A percentile compares a stretch with the other conserved stretches of the same genome.
phyloP scores from a whole-genome alignment of 768 basidiomycete genomes.

The Pisolithus albus region DNA sequence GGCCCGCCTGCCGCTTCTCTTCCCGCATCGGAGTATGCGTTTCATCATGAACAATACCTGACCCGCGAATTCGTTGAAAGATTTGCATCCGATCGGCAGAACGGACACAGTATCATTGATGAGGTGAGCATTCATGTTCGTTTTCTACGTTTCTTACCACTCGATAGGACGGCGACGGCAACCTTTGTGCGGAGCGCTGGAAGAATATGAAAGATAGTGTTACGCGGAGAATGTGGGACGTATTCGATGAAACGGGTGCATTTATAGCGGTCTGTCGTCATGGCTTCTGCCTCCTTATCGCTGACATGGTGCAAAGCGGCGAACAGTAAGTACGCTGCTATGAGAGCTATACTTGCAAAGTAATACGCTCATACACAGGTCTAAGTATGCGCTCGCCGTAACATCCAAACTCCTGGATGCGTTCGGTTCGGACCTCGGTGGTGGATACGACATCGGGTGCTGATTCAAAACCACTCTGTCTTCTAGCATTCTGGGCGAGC shows the following conservation, averaged over 20 bases:
- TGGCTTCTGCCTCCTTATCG: slow-evolving; percentile 14
- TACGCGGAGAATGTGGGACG: background rate
- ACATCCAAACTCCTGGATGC: slow-evolving; percentile 4
- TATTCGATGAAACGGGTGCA: slow-evolving; percentile 7
- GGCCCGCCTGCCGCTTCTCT: too few relatives aligned
- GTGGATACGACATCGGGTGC: slow-evolving; percentile 20
- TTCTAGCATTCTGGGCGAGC: slow-evolving; percentile 4
- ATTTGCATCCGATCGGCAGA: too few relatives aligned
- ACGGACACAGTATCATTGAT: too few relatives aligned
- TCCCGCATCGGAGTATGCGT: too few relatives aligned
- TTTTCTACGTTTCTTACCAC: too few relatives aligned
- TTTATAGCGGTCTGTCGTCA: slow-evolving; percentile 20
- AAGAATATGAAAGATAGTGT: too few relatives aligned
- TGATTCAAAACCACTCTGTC: slow-evolving; percentile 10
- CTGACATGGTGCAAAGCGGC: slow-evolving; percentile 22
- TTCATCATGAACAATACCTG: background rate
- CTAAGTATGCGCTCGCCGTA: slow-evolving; percentile 16
- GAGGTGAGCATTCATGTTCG: too few relatives aligned
- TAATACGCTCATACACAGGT: slow-evolving; percentile 2
- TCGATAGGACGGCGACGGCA: too few relatives aligned
- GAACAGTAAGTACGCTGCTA: background rate
- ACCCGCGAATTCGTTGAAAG: too few relatives aligned
- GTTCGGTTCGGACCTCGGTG: slow-evolving; percentile 3
- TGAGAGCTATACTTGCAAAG: too few relatives aligned
- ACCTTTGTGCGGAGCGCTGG: too few relatives aligned